Conservation (phyloP, 768 basidiomycete genomes). For the Ramaria sp. region DNA sequence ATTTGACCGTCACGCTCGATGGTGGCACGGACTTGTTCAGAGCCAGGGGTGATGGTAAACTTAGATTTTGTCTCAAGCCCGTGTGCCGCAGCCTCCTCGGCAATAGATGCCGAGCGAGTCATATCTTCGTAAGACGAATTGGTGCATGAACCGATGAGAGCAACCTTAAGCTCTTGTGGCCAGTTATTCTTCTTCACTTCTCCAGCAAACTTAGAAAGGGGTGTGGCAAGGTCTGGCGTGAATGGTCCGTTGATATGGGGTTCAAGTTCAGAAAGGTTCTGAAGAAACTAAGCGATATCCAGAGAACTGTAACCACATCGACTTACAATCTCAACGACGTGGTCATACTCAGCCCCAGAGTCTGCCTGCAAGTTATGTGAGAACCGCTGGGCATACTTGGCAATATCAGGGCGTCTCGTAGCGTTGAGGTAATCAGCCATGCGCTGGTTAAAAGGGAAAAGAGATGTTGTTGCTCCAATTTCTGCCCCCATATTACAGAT, state of each 20-base stretch:
- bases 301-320: not conserved
- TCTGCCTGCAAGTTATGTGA: conserved; percentile 86
- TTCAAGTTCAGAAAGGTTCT: conserved; percentile 95
- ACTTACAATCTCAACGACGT: conserved; percentile 82
- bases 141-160: conserved; percentile 97
- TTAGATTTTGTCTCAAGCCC: conserved; percentile 84
- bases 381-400: conserved; percentile 81
- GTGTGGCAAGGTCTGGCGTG: conserved; percentile 99
- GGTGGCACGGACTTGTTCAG: conserved; percentile 96
- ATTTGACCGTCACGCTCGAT: conserved; percentile 96
- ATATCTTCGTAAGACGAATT: conserved; percentile 99
- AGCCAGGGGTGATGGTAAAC: conserved; percentile 98
- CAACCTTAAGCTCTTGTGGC: conserved; percentile 96
- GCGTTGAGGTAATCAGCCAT: conserved; percentile 92
- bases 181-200: conserved; percentile 92
- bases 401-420: conserved; percentile 85
- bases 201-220: conserved; percentile 87
- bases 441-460: conserved; percentile 97
- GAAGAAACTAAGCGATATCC: not conserved
- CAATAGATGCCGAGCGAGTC: conserved; percentile 94
- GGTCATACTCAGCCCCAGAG: conserved; percentile 84
- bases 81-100: conserved; percentile 75
- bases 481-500: conserved; percentile 99
- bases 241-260: conserved; percentile 99
- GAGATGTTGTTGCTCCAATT: conserved; percentile 95